A percentile compares a stretch with the other conserved stretches of the same genome.
These are phyloP conservation scores for Volutella citrinella DNA, from an alignment of 2,329 filamentous ascomycete species.

Conservation along the genomic window DNA sequence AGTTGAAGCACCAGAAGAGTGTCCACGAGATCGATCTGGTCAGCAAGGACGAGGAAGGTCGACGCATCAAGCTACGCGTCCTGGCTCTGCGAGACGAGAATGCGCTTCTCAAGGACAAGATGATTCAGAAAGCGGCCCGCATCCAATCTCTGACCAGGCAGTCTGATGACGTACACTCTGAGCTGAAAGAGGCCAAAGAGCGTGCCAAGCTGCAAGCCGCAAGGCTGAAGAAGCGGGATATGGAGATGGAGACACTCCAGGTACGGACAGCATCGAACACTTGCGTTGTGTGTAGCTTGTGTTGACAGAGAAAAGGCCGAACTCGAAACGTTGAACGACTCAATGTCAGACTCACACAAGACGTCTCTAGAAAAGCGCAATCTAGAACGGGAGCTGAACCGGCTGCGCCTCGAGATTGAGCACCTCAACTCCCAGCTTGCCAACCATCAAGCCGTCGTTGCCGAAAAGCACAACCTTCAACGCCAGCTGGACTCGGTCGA, in stretches of 20 bases:
- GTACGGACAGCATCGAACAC: no score
- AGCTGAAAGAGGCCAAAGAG: slow-evolving; percentile 43
- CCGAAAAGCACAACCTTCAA: slow-evolving; percentile 78
- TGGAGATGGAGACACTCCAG: slow-evolving; percentile 47
- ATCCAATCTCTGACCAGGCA: slow-evolving; percentile 46
- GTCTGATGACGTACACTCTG: slow-evolving; percentile 36
- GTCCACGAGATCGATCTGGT: slow-evolving; percentile 65
- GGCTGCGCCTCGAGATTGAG: slow-evolving; percentile 54
- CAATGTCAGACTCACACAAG: slow-evolving; percentile 68
- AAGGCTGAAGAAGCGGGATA: slow-evolving; percentile 46
- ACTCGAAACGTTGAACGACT: slow-evolving; percentile 63
- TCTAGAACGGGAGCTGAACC: slow-evolving; percentile 48
- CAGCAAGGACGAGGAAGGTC: slow-evolving; percentile 70
- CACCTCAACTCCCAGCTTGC: slow-evolving; percentile 53
- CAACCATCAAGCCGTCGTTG: slow-evolving; percentile 64
- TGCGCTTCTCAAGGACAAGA: slow-evolving; percentile 60
- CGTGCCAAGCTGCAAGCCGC: slow-evolving; percentile 44
- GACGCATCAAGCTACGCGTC: slow-evolving; percentile 66
- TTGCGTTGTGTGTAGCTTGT: no score
- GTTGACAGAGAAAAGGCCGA: slow-evolving; percentile 55
- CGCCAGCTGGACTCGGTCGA: slow-evolving; percentile 74
- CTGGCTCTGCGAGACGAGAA: slow-evolving; percentile 75
- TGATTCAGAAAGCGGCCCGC: slow-evolving; percentile 58
- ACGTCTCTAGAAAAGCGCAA: slow-evolving; percentile 59
- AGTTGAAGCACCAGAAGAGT: slow-evolving; percentile 66